Conservation (phyloP, 495 filamentous ascomycete species). For the Hypoxylon crocopeplum region DNA sequence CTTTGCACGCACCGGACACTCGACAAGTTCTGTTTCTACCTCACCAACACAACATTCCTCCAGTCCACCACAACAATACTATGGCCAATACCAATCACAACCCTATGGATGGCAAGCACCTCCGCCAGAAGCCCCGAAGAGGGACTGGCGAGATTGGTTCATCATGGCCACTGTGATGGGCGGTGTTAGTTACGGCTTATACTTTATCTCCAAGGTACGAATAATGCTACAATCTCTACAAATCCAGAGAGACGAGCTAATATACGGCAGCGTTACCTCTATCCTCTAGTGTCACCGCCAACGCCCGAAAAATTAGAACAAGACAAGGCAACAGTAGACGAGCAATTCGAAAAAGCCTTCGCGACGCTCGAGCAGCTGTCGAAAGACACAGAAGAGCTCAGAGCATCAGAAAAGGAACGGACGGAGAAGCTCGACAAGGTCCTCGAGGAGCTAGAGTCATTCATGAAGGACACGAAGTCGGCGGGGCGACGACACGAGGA, state of each 20-base stretch:
- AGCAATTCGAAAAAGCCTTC: slow-evolving; percentile 89
- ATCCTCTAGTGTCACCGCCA: slow-evolving; percentile 88
- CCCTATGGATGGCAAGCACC: slow-evolving; percentile 71
- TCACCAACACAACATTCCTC: slow-evolving; percentile 48
- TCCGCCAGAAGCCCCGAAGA: slow-evolving; percentile 72
- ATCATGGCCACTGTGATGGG: slow-evolving; percentile 94
- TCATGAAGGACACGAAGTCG: slow-evolving; percentile 80
- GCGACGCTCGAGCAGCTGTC: slow-evolving; percentile 87
- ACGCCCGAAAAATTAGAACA: slow-evolving; percentile 91
- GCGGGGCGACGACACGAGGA: slow-evolving; percentile 80
- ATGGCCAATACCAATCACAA: slow-evolving; percentile 70
- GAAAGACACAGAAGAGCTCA: slow-evolving; percentile 86
- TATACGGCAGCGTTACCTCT: slow-evolving; percentile 75
- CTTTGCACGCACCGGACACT: slow-evolving; percentile 73
- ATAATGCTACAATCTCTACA: no score
- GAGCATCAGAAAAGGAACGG: slow-evolving; percentile 81
- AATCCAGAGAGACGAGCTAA: background rate
- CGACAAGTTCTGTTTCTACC: slow-evolving; percentile 55
- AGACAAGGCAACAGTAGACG: slow-evolving; percentile 91
- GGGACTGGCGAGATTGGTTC: slow-evolving; percentile 99
- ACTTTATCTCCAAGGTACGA: slow-evolving; percentile 80
- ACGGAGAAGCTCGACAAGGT: slow-evolving; percentile 85
- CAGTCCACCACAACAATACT: slow-evolving; percentile 64
- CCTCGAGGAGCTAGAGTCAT: slow-evolving; percentile 80
- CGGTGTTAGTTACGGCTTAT: slow-evolving; percentile 86